Percentiles rank a stretch among this genome's conserved stretches.
phyloP scores from a whole-genome alignment of 225 moss, liverwort and hornwort genomes.

The Asterella californica region DNA sequence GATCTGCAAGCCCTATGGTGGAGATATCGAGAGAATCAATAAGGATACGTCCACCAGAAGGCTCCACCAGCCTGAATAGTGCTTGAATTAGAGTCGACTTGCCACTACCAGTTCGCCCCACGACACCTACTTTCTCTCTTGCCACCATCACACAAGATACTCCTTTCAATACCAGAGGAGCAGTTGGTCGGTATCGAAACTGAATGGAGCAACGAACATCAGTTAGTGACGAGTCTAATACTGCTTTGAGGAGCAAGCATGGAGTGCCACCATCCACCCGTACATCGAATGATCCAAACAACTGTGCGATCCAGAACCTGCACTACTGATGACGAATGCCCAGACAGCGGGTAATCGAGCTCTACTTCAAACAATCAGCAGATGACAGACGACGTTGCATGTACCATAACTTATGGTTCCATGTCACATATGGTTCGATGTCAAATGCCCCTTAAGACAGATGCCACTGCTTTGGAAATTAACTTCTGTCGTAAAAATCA shows the following conservation, averaged over 20 bases:
- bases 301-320: too few relatives aligned
- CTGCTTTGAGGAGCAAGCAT: too few relatives aligned
- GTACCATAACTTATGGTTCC: too few relatives aligned
- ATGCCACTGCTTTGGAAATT: background rate
- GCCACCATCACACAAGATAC: constrained; percentile 58
- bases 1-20: constrained; percentile 60
- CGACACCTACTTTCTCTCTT: constrained; percentile 72
- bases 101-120: constrained; percentile 67
- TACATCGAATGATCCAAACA: background rate
- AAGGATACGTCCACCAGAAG: constrained; percentile 56
- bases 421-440: too few relatives aligned
- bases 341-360: too few relatives aligned
- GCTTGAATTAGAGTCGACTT: constrained; percentile 70
- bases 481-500: background rate
- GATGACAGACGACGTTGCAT: too few relatives aligned
- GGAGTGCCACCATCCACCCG: background rate
- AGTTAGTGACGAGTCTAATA: too few relatives aligned
- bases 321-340: too few relatives aligned
- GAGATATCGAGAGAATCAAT: constrained; percentile 68
- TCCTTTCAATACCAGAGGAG: constrained; percentile 74
- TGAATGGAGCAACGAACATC: too few relatives aligned
- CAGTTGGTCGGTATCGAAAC: constrained; percentile 65
- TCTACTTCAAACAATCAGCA: too few relatives aligned
- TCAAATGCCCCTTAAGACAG: too few relatives aligned
- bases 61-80: constrained; percentile 74